Evolutionary conservation across 495 filamentous ascomycete species (phyloP), one percentile per base, ranked within the genome.

Genomic region (Penicillium crystallinum): DNA sequence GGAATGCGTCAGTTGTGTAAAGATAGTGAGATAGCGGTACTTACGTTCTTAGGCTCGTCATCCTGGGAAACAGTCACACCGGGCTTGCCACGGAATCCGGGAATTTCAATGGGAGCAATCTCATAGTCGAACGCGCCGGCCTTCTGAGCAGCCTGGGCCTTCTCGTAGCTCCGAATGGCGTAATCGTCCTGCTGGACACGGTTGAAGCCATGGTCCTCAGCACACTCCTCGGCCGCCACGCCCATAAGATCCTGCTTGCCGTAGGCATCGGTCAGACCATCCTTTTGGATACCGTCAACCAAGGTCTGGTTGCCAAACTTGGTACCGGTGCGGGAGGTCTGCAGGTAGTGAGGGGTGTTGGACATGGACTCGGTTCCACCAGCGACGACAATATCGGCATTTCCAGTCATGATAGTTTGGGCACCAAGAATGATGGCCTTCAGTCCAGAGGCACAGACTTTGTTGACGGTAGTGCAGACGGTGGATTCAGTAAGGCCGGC

Each of bases 321-420:
- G 65, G 83, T 81, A 42, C 93, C 93, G 43, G 71, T 82, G 58
- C 93, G 88, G 22, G 91, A 75, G 61, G 76, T 86, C 38, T 90
- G 89, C 38, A 96, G 83, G 76, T 98, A 98, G 75, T 97, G 91
- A n/a, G 95, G 95, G 42, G 84, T 79, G 75, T 97, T 97, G 55
- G 89, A 91, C 93, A 98, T 98, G 73, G 89, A 93, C 78, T 98
- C 93, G 52, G 91, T 81, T 52, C 93, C 93, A 59, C 92, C 93
- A 36, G 89, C 95, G 14, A 98, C 86, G 34, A 97, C 83, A 55
- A 93, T 81, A 44, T 88, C 84, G 56, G 93, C 91, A 62, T 86
- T 93, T 54, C 93, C 91, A 27, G 90, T 95, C 62, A 96, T 90
- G 69, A 98, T 97, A 55, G 90, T 96, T 76, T 97, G 93, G 22